Conservation (phyloP, 1,139 yeast genomes). For the Sugiyamaella novakii region DNA sequence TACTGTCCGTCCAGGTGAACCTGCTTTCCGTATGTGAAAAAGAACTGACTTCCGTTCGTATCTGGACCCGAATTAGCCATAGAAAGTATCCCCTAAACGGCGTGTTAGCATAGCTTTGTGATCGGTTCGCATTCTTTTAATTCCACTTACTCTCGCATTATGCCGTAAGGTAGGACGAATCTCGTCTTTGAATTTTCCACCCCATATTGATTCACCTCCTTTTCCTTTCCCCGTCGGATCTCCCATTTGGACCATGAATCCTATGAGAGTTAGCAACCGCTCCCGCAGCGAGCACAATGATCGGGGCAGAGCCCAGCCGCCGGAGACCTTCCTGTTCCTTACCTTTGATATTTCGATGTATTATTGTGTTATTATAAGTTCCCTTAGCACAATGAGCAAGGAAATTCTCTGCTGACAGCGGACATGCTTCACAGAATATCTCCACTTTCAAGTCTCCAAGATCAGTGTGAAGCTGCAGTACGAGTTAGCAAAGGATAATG, state of each 20-base stretch:
- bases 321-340: too few relatives aligned
- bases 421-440: constrained; percentile 46
- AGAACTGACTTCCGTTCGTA: constrained; percentile 50
- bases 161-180: constrained; percentile 48
- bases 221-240: constrained; percentile 55
- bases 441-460: constrained; percentile 47
- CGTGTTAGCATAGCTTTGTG: too few relatives aligned
- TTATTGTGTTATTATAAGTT: constrained; percentile 45
- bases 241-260: constrained; percentile 54
- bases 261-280: too few relatives aligned
- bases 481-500: too few relatives aligned
- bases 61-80: constrained; percentile 53
- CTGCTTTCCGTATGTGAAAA: constrained; percentile 46
- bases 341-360: constrained; percentile 49
- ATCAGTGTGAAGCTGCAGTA: constrained; percentile 46
- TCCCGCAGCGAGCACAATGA: too few relatives aligned
- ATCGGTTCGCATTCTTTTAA: too few relatives aligned
- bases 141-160: constrained; percentile 46
- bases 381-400: constrained; percentile 55
- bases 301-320: too few relatives aligned
- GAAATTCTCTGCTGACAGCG: constrained; percentile 48
- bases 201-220: constrained; percentile 56
- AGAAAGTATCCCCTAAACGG: constrained; percentile 48
- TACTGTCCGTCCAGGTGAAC: constrained; percentile 56
- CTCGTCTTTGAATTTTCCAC: constrained; percentile 55